A percentile compares a stretch with the other conserved stretches of the same genome.
phyloP scores from a whole-genome alignment of 1,284 basidiomycete species.

The Rhodotorula glutinis region DNA sequence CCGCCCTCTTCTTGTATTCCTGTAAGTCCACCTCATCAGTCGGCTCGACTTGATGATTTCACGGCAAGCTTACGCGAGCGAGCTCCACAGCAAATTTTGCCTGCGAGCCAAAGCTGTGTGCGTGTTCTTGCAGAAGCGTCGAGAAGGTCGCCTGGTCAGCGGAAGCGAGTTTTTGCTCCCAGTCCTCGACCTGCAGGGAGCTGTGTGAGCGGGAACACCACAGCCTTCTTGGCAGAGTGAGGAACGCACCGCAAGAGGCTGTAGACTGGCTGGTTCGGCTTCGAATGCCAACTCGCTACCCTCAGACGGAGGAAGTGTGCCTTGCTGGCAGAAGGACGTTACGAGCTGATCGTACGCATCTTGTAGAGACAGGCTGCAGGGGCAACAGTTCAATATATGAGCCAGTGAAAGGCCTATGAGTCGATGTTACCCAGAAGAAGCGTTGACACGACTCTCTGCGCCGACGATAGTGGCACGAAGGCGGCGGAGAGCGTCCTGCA shows the following conservation, averaged over 20 bases:
- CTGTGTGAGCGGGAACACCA: no score
- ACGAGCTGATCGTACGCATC: conserved; percentile 13
- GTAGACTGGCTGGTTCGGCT: conserved; percentile 4
- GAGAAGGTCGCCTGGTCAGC: conserved; percentile 9
- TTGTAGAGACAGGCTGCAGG: background rate
- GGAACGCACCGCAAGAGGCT: background rate
- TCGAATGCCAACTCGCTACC: background rate
- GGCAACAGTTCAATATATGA: no score
- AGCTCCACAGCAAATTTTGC: background rate
- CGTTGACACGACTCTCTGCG: no score
- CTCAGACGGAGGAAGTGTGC: conserved; percentile 4
- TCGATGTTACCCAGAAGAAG: background rate
- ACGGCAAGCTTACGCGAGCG: background rate
- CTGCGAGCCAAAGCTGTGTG: conserved; percentile 1
- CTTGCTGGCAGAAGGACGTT: conserved; percentile 10
- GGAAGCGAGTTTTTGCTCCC: background rate
- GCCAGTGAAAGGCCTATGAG: no score
- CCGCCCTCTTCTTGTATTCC: no score
- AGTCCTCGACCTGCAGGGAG: background rate
- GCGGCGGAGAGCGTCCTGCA: background rate
- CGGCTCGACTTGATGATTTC: background rate
- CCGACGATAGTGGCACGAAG: background rate
- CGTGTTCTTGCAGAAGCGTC: background rate
- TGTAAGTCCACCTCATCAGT: no score
- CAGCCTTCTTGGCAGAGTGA: no score